Evolutionary conservation across 345 rosid genomes (phyloP).

Genomic region (Populus deltoides): DNA sequence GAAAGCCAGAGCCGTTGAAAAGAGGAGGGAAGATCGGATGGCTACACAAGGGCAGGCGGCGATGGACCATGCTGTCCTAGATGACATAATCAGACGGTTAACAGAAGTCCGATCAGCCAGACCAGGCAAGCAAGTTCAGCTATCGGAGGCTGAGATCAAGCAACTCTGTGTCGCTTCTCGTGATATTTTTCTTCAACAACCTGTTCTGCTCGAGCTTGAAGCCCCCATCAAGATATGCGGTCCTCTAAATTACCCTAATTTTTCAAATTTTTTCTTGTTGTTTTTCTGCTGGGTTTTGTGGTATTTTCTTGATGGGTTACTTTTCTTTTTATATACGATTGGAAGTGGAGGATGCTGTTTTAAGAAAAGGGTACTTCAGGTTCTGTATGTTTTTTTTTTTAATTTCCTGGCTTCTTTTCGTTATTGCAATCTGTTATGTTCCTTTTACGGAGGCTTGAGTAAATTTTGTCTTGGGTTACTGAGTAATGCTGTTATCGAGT

Average conservation of each 20-base stretch:
- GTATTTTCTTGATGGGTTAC: not conserved
- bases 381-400: not conserved
- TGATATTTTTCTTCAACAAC: conserved; percentile 78
- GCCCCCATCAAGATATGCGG: conserved; percentile 98
- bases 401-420: not conserved
- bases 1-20: conserved; percentile 12
- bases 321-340: not conserved
- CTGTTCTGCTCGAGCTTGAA: conserved; percentile 89
- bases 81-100: conserved; percentile 78
- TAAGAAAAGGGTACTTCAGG: not conserved
- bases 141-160: conserved; percentile 86
- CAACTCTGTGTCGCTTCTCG: conserved; percentile 74
- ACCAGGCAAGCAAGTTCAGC: conserved; percentile 94
- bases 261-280: not conserved
- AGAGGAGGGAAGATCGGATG: conserved; percentile 36
- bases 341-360: not conserved
- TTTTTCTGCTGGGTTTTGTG: not conserved
- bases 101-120: conserved; percentile 80
- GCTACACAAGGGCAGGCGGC: conserved; percentile 51
- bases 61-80: conserved; percentile 63
- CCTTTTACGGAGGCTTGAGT: not conserved
- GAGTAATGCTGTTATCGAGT: too few relatives aligned
- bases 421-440: not conserved
- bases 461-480: too few relatives aligned
- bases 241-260: conserved; percentile 14